Conservation (phyloP, 352 stramenopile species). For the Globisporangium abappressorium region DNA sequence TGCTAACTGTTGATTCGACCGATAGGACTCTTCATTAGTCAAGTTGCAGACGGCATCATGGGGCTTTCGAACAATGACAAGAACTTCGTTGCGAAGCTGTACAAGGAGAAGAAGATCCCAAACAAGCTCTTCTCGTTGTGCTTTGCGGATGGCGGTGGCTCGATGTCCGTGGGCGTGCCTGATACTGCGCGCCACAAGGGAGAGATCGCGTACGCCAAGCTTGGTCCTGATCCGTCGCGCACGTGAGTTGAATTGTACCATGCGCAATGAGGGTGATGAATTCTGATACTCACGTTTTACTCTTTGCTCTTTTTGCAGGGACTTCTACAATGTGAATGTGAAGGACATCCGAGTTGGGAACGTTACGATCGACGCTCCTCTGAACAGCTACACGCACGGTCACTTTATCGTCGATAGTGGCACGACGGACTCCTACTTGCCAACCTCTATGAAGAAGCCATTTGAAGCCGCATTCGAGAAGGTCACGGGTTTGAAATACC, state of each 20-base stretch:
- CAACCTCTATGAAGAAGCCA: conserved; percentile 39
- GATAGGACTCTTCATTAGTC: conserved; percentile 68
- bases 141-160: conserved; percentile 63
- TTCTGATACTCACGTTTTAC: not conserved
- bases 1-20: not conserved
- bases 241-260: conserved; percentile 17
- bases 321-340: conserved; percentile 73
- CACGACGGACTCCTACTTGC: conserved; percentile 82
- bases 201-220: conserved; percentile 55
- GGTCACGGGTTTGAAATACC: conserved; percentile 45
- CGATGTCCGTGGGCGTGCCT: conserved; percentile 62
- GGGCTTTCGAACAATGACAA: conserved; percentile 68
- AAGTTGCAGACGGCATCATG: conserved; percentile 86
- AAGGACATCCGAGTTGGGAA: conserved; percentile 64
- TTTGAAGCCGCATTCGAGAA: conserved; percentile 63
- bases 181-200: conserved; percentile 50
- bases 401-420: conserved; percentile 85
- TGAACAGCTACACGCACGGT: conserved; percentile 36
- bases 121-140: conserved; percentile 79
- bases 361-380: conserved; percentile 50
- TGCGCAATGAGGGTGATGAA: not conserved
- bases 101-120: conserved; percentile 75
- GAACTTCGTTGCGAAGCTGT: conserved; percentile 74
- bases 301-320: conserved; percentile 6
- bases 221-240: conserved; percentile 28